A percentile compares a stretch with the other conserved stretches of the same genome.
Conservation (phyloP, 2,329 filamentous ascomycete genomes). For the Aaosphaeria pasadenensis region DNA sequence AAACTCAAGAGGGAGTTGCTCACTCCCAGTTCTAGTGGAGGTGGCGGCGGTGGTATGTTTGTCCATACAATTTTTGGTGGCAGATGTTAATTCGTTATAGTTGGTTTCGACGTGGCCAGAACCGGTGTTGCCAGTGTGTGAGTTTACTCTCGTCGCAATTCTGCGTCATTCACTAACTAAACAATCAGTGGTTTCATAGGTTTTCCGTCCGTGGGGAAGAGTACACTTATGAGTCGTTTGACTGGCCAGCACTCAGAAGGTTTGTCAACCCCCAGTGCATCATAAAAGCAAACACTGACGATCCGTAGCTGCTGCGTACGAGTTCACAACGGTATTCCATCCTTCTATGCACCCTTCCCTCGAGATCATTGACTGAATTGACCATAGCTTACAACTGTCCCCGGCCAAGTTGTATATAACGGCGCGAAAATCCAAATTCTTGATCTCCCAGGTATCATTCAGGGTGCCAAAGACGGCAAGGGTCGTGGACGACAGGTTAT, state of each 20-base stretch:
- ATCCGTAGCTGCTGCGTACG: slow-evolving; percentile 75
- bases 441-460: slow-evolving; percentile 96
- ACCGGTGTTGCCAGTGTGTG: slow-evolving; percentile 92
- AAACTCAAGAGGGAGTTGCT: slow-evolving; percentile 96
- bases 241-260: slow-evolving; percentile 94
- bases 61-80: neutral
- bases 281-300: slow-evolving; percentile 4
- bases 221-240: slow-evolving; percentile 90
- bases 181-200: slow-evolving; percentile 75
- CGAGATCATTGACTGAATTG: slow-evolving; percentile 8
- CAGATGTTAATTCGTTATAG: slow-evolving; percentile 24
- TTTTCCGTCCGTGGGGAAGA: slow-evolving; percentile 97
- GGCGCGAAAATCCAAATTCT: slow-evolving; percentile 98
- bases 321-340: slow-evolving; percentile 74
- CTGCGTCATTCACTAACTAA: slow-evolving; percentile 3
- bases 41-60: slow-evolving; percentile 68
- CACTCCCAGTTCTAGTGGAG: slow-evolving; percentile 74
- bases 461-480: slow-evolving; percentile 97
- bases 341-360: neutral
- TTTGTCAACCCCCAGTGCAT: slow-evolving; percentile 18
- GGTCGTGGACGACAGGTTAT: slow-evolving; percentile 98
- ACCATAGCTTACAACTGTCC: slow-evolving; percentile 76
- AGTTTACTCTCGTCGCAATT: slow-evolving; percentile 22
- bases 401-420: slow-evolving; percentile 93
- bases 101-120: slow-evolving; percentile 95